Evolutionary conservation across 1,284 basidiomycete genomes (phyloP).

Genomic region (Leucocoprinus gongylophorus): DNA sequence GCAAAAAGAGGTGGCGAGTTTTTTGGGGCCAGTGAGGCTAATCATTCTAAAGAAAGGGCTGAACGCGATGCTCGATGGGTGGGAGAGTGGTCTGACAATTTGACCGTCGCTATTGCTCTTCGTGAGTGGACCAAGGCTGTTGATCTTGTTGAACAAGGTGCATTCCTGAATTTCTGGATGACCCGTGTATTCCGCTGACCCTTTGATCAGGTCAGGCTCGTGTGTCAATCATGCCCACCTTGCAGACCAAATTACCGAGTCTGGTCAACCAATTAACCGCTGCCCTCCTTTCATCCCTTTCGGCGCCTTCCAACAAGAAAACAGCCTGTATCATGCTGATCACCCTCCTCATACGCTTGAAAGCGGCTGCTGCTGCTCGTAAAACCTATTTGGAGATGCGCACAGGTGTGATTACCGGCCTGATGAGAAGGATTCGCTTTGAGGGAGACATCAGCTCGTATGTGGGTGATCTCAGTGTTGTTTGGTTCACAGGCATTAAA

Average conservation of each 20-base stretch:
- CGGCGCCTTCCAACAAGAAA: slow-evolving; percentile 74
- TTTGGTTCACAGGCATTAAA: slow-evolving; percentile 85
- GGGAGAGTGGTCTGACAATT: slow-evolving; percentile 85
- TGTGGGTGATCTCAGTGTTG: slow-evolving; percentile 73
- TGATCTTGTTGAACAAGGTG: slow-evolving; percentile 77
- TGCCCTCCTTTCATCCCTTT: slow-evolving; percentile 69
- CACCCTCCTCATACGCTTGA: slow-evolving; percentile 65
- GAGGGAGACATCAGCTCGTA: slow-evolving; percentile 86
- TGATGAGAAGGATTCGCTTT: slow-evolving; percentile 82
- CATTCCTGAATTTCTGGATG: slow-evolving; percentile 4
- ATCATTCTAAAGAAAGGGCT: slow-evolving; percentile 57
- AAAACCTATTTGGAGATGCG: slow-evolving; percentile 81
- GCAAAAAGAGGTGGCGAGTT: slow-evolving; percentile 47
- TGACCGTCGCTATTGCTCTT: slow-evolving; percentile 87
- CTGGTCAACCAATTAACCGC: slow-evolving; percentile 67
- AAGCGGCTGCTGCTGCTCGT: slow-evolving; percentile 73
- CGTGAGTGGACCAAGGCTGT: slow-evolving; percentile 88
- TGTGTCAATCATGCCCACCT: slow-evolving; percentile 44
- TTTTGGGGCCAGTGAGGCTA: slow-evolving; percentile 30
- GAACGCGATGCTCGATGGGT: slow-evolving; percentile 81
- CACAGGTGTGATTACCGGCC: slow-evolving; percentile 65
- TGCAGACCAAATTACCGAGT: slow-evolving; percentile 57
- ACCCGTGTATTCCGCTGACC: neutral
- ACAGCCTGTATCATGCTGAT: slow-evolving; percentile 68
- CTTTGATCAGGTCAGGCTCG: slow-evolving; percentile 52